Evolutionary conservation across 495 filamentous ascomycete genomes (phyloP), one percentile per base, ranked within the genome.

Genomic region (Xylaria intraflava): DNA sequence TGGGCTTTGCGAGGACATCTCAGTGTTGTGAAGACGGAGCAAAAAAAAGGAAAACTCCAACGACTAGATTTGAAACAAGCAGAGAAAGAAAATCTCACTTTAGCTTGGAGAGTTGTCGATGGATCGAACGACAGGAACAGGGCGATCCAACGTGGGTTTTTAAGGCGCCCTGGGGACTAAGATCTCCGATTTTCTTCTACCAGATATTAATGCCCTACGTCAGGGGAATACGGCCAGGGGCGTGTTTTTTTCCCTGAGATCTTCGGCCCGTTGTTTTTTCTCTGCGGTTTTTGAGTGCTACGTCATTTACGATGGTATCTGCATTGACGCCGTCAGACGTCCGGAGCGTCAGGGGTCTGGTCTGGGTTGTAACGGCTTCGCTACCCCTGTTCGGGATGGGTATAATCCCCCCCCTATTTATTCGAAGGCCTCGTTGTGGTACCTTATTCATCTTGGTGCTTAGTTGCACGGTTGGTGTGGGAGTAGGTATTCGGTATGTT

Each of bases 1-100:
- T 41, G 49, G 61, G 24, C 45, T 62, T 26, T 35, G 26, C 35
- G 56, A 65, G 39, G 61, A 65, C 68, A 64, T 66, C 10, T 23
- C n/a, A n/a, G n/a, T 62, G 35, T 17, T 49, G 38, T 49, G 1
- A 5, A 3, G 8, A 33, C 8, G 14, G 7, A 33, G 11, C 8
- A 7, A 6, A 33, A 11, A 12, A 29, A 29, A 29, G 9, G 27
- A 29, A 29, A 29, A 4, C 9, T 4, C 4, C 27, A 4, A 29
- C 9, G 27, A 9, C 27, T 8, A 3, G 22, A 36, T 26, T 26
- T 33, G 1, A 8, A 19, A 44, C 2, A 35, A 9, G 27, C 27
- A 29, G 4, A 9, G 9, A 29, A 29, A 29, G 27, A 29, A 29
- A 9, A 29, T 29, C 27, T 29, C 27, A 29, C 27, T 29, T 29